These are phyloP conservation scores for Boletus coccyginus DNA, from an alignment of 768 basidiomycete species.

Conservation along the genomic window DNA sequence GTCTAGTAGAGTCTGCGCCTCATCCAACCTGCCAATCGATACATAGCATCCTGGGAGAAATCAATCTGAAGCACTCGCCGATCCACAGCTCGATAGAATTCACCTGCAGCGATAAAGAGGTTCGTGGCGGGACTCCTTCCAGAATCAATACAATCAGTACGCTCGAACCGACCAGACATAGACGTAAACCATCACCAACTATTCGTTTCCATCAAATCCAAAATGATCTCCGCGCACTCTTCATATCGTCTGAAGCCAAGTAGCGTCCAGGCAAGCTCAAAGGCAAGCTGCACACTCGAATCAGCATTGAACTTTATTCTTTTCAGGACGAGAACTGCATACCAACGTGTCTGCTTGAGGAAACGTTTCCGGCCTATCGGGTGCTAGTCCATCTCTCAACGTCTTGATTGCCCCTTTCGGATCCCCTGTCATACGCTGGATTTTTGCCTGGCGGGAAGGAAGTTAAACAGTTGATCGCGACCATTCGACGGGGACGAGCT, in stretches of 20 bases:
- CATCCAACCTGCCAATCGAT: conserved; percentile 50
- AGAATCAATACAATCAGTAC: background rate
- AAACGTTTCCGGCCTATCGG: conserved; percentile 52
- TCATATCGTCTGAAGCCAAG: conserved; percentile 61
- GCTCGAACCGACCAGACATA: background rate
- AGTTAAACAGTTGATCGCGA: background rate
- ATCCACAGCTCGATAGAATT: conserved; percentile 6
- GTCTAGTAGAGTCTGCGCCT: conserved; percentile 62
- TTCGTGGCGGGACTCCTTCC: conserved; percentile 77
- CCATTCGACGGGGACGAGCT: background rate
- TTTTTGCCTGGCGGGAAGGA: conserved; percentile 54
- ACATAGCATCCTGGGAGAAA: conserved; percentile 54
- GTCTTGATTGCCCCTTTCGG: conserved; percentile 63
- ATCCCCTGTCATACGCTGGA: conserved; percentile 68
- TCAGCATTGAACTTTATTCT: background rate
- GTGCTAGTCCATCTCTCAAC: conserved; percentile 54
- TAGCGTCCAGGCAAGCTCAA: conserved; percentile 78
- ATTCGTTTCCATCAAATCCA: conserved; percentile 64
- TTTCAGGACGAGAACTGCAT: background rate
- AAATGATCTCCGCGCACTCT: conserved; percentile 66
- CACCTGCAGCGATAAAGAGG: conserved; percentile 70
- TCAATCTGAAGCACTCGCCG: background rate
- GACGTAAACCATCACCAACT: conserved; percentile 47
- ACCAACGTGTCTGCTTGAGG: conserved; percentile 73
- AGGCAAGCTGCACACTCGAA: conserved; percentile 50